phyloP scores from a whole-genome alignment of 1,284 basidiomycete genomes.

The Thecaphora frezii region DNA sequence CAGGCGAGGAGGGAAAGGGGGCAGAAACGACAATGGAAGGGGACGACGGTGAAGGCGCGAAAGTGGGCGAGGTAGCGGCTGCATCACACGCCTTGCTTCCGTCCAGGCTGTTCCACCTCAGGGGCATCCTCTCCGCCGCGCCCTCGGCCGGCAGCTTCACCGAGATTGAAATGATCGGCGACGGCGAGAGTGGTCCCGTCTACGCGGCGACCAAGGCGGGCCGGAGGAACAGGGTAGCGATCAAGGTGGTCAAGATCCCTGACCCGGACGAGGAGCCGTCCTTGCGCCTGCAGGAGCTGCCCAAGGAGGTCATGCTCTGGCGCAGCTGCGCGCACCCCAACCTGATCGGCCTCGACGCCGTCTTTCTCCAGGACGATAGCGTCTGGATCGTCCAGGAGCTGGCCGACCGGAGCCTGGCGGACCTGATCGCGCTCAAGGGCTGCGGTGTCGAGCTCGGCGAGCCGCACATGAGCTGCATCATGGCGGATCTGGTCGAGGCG shows the following conservation, averaged over 20 bases:
- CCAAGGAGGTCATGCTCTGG: conserved; percentile 43
- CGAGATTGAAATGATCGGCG: conserved; percentile 41
- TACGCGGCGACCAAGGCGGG: conserved; percentile 25
- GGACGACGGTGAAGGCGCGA: too few relatives aligned
- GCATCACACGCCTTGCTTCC: conserved; percentile 7
- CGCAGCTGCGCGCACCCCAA: conserved; percentile 32
- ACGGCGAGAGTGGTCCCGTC: conserved; percentile 47
- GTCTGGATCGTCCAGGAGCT: conserved; percentile 51
- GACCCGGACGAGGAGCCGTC: conserved; percentile 22
- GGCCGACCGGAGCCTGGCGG: conserved; percentile 39
- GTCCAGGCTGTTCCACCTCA: conserved; percentile 15
- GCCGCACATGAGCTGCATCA: conserved; percentile 38
- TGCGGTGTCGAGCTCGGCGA: conserved; percentile 28
- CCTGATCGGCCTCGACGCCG: conserved; percentile 35
- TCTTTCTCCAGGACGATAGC: conserved; percentile 19
- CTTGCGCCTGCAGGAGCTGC: conserved; percentile 24
- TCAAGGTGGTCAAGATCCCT: conserved; percentile 36
- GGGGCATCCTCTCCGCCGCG: conserved; percentile 4
- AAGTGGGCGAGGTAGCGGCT: too few relatives aligned
- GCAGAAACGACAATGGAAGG: too few relatives aligned
- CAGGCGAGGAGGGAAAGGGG: too few relatives aligned
- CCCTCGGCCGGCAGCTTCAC: conserved; percentile 6
- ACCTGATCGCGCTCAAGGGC: conserved; percentile 37
- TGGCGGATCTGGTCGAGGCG: conserved; percentile 34
- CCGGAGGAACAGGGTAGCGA: conserved; percentile 28